Evolutionary conservation across 1,284 basidiomycete genomes (phyloP).

Genomic region (Ceratobasidium sp.): DNA sequence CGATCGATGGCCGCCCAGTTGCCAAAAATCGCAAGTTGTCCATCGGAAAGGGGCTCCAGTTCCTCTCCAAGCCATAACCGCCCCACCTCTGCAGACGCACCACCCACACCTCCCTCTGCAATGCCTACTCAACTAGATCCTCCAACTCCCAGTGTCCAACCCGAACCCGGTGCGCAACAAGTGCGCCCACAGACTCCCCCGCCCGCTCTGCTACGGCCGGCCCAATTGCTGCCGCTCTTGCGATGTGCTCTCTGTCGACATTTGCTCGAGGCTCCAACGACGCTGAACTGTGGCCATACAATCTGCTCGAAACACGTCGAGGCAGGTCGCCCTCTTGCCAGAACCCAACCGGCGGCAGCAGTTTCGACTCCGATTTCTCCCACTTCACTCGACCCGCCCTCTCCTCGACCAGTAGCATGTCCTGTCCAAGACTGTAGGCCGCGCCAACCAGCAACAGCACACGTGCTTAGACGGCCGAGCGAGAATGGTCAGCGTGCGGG

Average conservation of each 20-base stretch:
- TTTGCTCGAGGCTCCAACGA: conserved; percentile 55
- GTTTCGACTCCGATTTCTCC: not conserved
- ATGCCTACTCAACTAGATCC: too few relatives aligned
- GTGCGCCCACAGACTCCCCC: not conserved
- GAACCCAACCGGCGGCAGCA: not conserved
- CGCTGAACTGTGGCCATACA: conserved; percentile 64
- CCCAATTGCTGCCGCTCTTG: conserved; percentile 47
- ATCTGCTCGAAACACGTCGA: conserved; percentile 53
- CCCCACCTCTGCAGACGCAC: not conserved
- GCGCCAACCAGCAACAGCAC: conserved; percentile 32
- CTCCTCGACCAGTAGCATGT: not conserved
- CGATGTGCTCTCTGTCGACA: conserved; percentile 55
- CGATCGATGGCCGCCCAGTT: conserved; percentile 27
- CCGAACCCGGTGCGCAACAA: too few relatives aligned
- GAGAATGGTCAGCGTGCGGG: not conserved
- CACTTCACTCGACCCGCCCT: conserved; percentile 13
- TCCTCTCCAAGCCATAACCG: not conserved
- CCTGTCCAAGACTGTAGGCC: conserved; percentile 26
- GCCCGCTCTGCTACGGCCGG: conserved; percentile 4
- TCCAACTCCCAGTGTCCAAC: too few relatives aligned
- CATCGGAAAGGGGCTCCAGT: conserved; percentile 19
- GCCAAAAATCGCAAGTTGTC: conserved; percentile 21
- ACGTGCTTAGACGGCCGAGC: conserved; percentile 6
- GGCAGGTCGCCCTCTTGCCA: conserved; percentile 2
- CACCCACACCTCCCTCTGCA: not conserved